Evolutionary conservation across 202 grass and related monocot species (phyloP).

Genomic region (Zizania palustris): DNA sequence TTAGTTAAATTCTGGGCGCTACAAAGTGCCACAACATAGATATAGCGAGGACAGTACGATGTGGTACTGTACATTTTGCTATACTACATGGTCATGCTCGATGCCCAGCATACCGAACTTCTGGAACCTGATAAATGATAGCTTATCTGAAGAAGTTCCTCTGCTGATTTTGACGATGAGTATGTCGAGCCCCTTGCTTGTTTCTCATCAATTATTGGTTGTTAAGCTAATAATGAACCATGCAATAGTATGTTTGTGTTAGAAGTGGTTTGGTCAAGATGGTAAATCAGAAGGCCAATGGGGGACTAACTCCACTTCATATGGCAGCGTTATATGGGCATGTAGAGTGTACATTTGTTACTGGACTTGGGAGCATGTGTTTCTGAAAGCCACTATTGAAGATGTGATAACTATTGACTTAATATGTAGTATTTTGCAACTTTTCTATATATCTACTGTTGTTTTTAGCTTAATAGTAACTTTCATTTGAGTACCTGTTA

Average conservation of each 20-base stretch:
- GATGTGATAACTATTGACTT: conserved; percentile 80
- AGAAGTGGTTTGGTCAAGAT: conserved; percentile 67
- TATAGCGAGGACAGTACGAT: too few species aligned
- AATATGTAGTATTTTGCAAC: conserved; percentile 64
- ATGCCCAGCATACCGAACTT: conserved; percentile 71
- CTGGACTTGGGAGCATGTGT: conserved; percentile 77
- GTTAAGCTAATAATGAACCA: conserved; percentile 8
- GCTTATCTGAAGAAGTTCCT: conserved; percentile 47
- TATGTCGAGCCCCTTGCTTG: conserved; percentile 37
- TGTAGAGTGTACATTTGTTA: conserved; percentile 72
- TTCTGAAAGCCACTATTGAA: conserved; percentile 71
- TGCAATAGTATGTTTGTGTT: conserved; percentile 38
- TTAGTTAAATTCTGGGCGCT: too few species aligned
- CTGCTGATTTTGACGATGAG: conserved; percentile 47
- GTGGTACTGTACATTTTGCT: conserved; percentile 80
- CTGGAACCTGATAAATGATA: conserved; percentile 43
- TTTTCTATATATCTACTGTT: conserved; percentile 14
- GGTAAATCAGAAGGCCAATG: conserved; percentile 83
- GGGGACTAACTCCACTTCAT: conserved; percentile 86
- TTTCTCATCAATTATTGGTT: conserved; percentile 2
- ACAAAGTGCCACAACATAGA: too few species aligned
- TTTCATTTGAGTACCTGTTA: neutral
- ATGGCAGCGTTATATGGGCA: conserved; percentile 87
- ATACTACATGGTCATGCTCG: conserved; percentile 76
- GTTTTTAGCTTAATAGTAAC: conserved; percentile 23